Base-by-base conservation (phyloP, 2,329 filamentous ascomycete genomes). In the Magnaporthiopsis rhizophila region DNA sequence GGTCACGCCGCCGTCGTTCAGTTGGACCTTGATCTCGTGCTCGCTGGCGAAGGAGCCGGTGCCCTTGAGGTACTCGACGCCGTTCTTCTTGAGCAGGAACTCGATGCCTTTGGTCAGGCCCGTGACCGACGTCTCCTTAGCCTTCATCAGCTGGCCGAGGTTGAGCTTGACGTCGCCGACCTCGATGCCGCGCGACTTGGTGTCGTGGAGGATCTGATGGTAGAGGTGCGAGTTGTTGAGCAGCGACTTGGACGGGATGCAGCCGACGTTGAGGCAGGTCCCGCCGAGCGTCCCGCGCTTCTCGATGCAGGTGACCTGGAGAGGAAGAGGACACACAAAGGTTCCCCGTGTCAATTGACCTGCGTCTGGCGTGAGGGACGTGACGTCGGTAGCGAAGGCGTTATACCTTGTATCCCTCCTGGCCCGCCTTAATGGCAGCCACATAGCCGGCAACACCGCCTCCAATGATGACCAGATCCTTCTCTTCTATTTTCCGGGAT, bases 171-270 rank as follows among this genome's bases (percentile, higher is more conserved):
- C 94, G 80, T 97, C 92, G 75, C 90, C 89, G 71, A 99, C 95
- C 75, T 98, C 94, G 77, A 99, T 99, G 76, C 95, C 95, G 77
- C 95, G 92, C 80, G 90, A 87, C 82, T 97, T 97, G 70, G 92
- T 94, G 83, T 99, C 95, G 82, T 99, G 94, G 67, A 96, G 86
- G 74, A 97, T 90, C 80, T 93, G 90, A 83, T 98, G 94, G 84
- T 98, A 98, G 67, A 98, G 86, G 79, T 97, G 92, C 72, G 95
- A 97, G 85, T 98, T 98, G 88, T 98, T 99, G 78, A 99, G 91
- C 71, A 99, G 91, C 68, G 95, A 97, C 82, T 99, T 99, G 69
- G 95, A 99, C 70, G 95, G 95, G 76, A 99, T 99, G 82, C 95
- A 99, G 81, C 95, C 95, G 74, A 99, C 95, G 78, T 99, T 99